Conservation (phyloP, 805 yeast species). For the Kluyveromyces wickerhamii region DNA sequence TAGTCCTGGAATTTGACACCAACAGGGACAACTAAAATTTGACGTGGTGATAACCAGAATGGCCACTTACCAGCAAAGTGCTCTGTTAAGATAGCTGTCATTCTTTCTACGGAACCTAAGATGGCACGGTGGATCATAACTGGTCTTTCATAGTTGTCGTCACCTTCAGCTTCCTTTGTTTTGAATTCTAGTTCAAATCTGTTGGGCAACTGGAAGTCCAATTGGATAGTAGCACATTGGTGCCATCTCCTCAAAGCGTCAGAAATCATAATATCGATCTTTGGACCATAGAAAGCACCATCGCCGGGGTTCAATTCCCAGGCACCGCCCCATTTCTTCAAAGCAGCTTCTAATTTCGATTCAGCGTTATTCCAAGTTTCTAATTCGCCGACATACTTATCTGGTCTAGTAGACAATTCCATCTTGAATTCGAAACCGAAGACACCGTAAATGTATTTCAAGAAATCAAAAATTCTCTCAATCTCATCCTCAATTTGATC, state of each 20-base stretch:
- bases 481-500: conserved; percentile 88
- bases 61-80: conserved; percentile 99
- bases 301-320: conserved; percentile 97
- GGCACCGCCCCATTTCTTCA: conserved; percentile 75
- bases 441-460: conserved; percentile 77
- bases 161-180: conserved; percentile 46
- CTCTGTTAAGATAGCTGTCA: conserved; percentile 97
- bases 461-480: conserved; percentile 74
- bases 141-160: conserved; percentile 64
- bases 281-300: conserved; percentile 94
- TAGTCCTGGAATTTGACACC: conserved; percentile 89
- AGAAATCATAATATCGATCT: conserved; percentile 91
- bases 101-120: conserved; percentile 96
- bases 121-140: conserved; percentile 99
- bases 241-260: conserved; percentile 96
- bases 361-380: conserved; percentile 95
- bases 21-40: conserved; percentile 91
- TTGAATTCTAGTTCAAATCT: conserved; percentile 88
- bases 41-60: conserved; percentile 99
- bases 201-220: conserved; percentile 95
- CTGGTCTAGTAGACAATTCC: conserved; percentile 97
- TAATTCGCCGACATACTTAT: conserved; percentile 87
- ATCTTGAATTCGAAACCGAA: conserved; percentile 93
- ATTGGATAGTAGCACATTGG: conserved; percentile 98
- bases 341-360: conserved; percentile 69